Conservation (phyloP, 2,329 filamentous ascomycete genomes). For the Exserohilum turcica region DNA sequence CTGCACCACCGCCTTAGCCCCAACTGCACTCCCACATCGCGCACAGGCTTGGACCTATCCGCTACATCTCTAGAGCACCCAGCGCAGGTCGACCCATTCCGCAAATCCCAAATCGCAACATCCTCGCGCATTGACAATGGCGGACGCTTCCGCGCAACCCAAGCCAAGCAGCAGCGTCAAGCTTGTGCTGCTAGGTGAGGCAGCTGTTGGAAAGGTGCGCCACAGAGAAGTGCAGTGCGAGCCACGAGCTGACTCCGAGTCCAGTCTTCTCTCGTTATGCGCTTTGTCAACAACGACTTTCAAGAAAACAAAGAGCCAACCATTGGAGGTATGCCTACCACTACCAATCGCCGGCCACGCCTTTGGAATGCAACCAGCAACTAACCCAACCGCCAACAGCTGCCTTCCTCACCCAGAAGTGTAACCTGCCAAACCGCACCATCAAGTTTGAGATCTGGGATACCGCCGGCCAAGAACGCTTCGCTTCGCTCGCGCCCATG, state of each 20-base stretch:
- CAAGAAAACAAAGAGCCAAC: constrained; percentile 99
- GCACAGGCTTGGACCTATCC: background rate
- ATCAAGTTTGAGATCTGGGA: constrained; percentile 82
- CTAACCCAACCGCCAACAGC: constrained; percentile 58
- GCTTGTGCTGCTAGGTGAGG: constrained; percentile 95
- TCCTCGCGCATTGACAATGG: constrained; percentile 58
- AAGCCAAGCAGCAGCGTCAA: constrained; percentile 99
- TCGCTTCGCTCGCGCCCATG: constrained; percentile 95
- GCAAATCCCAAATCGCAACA: constrained; percentile 4
- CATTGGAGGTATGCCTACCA: constrained; percentile 77
- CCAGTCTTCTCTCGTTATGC: constrained; percentile 93
- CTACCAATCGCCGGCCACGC: background rate
- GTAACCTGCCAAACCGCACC: constrained; percentile 88
- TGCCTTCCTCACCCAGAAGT: constrained; percentile 98
- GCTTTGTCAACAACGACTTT: constrained; percentile 99
- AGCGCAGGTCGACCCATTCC: background rate
- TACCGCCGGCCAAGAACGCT: constrained; percentile 96
- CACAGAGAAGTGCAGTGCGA: background rate
- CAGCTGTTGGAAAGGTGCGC: constrained; percentile 93
- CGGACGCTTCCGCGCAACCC: constrained; percentile 70
- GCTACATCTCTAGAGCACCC: background rate
- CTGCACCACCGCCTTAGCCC: constrained; percentile 11
- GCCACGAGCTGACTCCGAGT: background rate
- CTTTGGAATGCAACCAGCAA: background rate
- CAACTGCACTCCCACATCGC: constrained; percentile 7